Evolutionary conservation across 169 alveolate species (phyloP).

Genomic region (Plasmodium knowlesi): DNA sequence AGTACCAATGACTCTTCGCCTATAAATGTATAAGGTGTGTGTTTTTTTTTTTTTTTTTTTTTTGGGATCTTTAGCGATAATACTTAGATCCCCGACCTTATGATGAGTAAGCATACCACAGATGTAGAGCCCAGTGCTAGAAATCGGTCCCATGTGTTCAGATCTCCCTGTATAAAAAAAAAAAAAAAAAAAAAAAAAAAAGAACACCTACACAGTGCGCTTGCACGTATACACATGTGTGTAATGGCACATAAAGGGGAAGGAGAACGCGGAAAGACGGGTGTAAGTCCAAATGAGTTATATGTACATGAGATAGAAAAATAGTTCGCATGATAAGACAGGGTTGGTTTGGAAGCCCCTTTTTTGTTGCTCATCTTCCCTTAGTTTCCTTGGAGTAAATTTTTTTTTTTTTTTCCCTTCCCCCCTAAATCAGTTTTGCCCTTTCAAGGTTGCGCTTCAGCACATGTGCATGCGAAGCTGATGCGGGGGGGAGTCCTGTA

Average conservation of each 20-base stretch:
- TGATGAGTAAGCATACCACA: not conserved
- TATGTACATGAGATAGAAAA: no score
- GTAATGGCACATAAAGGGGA: not conserved
- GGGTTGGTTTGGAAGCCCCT: not conserved
- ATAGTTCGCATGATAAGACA: not conserved
- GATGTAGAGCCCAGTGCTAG: not conserved
- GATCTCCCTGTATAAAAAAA: not conserved
- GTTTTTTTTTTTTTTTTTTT: not conserved
- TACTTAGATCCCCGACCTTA: no score
- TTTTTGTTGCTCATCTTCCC: not conserved
- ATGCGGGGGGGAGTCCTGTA: no score
- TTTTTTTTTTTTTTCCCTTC: no score
- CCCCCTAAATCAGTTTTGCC: not conserved
- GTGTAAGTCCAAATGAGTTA: not conserved
- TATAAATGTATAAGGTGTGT: not conserved
- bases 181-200: no score
- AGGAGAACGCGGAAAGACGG: not conserved
- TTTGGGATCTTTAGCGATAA: not conserved
- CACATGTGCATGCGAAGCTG: not conserved
- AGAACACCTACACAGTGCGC: not conserved
- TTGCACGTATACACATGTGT: not conserved
- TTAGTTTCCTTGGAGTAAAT: no score
- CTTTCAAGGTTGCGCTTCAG: not conserved
- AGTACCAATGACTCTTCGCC: not conserved
- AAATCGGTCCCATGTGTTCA: not conserved